Percentiles rank a stretch among this genome's conserved stretches.
Evolutionary conservation across 352 stramenopile genomes (phyloP).

Genomic region (Pythium guiyangense): DNA sequence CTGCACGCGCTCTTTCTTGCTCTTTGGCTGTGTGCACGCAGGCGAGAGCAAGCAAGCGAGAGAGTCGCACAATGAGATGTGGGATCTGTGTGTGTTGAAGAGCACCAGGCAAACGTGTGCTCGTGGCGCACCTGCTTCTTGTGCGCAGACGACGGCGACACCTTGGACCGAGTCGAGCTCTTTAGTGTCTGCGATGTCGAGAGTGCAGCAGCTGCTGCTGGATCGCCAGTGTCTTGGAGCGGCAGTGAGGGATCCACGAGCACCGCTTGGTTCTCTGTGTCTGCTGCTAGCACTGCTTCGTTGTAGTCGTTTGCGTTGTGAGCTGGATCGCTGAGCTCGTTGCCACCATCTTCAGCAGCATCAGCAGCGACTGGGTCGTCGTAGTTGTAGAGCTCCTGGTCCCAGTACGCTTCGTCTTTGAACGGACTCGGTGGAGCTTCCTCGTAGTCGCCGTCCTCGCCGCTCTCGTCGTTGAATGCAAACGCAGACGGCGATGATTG

Average conservation of each 20-base stretch:
- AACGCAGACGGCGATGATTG: constrained; percentile 15
- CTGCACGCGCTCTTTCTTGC: constrained; percentile 46
- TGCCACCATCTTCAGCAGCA: not conserved
- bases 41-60: not conserved
- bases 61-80: not conserved
- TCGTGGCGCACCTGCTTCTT: constrained; percentile 6
- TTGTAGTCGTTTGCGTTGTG: not conserved
- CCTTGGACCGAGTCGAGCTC: not conserved
- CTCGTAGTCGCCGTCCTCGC: constrained; percentile 11
- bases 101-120: not conserved
- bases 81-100: no score
- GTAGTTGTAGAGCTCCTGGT: constrained; percentile 30
- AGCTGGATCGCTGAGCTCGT: no score
- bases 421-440: constrained; percentile 22
- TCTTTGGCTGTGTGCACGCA: constrained; percentile 18
- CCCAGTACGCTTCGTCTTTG: constrained; percentile 45
- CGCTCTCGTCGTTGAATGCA: not conserved
- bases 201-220: no score
- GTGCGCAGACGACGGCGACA: not conserved
- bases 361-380: not conserved
- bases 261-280: not conserved
- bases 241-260: not conserved
- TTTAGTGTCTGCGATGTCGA: not conserved
- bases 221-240: not conserved
- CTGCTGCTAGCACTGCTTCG: constrained; percentile 1